Evolutionary conservation across 1,139 yeast species (phyloP), one percentile per base, ranked within the genome.

Genomic region (Candida anutae): DNA sequence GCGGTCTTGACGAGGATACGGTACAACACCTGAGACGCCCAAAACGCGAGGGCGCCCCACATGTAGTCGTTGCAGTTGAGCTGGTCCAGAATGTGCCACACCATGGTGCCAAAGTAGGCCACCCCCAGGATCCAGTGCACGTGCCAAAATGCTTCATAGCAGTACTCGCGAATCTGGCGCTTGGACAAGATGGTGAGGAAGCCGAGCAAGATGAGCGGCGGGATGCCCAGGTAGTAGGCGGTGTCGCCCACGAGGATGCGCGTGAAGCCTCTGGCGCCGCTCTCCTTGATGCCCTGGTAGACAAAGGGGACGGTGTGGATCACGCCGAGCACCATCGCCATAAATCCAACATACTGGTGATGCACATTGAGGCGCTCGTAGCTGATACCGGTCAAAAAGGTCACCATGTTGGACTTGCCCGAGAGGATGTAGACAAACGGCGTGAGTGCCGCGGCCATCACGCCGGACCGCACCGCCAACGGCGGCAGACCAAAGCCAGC

Each of bases 401-500:
- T 58, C 23, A 72, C 59, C 33, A 70, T 45, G 40, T 72, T 74
- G 8, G 72, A 45, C 45, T 74, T 73, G 4, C 79, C 79, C 0
- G 75, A 62, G 33, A 73, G 47, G 2, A 70, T 55, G 34, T 66
- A 62, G 16, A 72, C 46, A 39, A 70, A 69, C 1, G 79, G 79
- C 3, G 70, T 57, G 31, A 72, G 52, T 0, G 77, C 76, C 15
- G 67, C 55, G 4, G 74, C 63, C 63, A 69, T 63, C 21, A 70
- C 35, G 2, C 78, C 79, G 1, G 77, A 56, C 29, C 79, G 48
- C 2, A 70, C 65, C 0, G 74, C 75, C 26, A 74, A 38, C n/a
- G 82, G 82, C n/a, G 82, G 78, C 1, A 77, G 60, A 1, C 82
- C 83, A 48, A 75, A 74, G 1, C 72, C 74, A 5, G 50, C 28